A percentile compares a stretch with the other conserved stretches of the same genome.
Evolutionary conservation across 228 moss, liverwort and hornwort genomes (phyloP).

Genomic region (Sphagnum fallax): DNA sequence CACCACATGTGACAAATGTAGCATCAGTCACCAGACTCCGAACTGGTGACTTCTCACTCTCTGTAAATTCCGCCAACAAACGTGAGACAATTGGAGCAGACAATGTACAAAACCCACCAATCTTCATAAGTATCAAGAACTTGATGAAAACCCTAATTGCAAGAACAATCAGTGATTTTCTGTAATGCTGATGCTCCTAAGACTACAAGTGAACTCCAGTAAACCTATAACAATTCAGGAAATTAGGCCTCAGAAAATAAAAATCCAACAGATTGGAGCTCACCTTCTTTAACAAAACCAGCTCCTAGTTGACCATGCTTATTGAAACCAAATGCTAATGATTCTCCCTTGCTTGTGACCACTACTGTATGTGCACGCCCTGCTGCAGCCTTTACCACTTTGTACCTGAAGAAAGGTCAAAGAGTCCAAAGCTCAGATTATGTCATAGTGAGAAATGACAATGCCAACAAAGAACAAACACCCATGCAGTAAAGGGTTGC

Average conservation of each 20-base stretch:
- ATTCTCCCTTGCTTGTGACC: conserved; percentile 57
- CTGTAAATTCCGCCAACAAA: conserved; percentile 21
- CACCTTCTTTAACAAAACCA: conserved; percentile 87
- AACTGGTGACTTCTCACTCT: conserved; percentile 87
- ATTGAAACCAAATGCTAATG: conserved; percentile 86
- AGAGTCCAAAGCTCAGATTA: too few relatives aligned
- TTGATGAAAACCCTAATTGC: neutral
- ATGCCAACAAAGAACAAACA: neutral
- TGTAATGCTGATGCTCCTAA: neutral
- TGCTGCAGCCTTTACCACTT: conserved; percentile 74
- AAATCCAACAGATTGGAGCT: conserved; percentile 2
- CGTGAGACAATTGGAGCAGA: neutral
- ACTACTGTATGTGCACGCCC: conserved; percentile 80
- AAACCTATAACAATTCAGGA: too few relatives aligned
- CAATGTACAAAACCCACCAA: neutral
- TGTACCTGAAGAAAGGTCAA: conserved; percentile 35
- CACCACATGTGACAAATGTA: conserved; percentile 77
- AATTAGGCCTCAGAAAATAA: neutral
- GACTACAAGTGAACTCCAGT: too few relatives aligned
- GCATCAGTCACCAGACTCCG: conserved; percentile 74
- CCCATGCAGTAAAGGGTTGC: neutral
- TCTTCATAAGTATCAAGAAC: neutral
- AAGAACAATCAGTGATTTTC: neutral
- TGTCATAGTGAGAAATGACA: too few relatives aligned
- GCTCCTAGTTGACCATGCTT: conserved; percentile 90